Evolutionary conservation across 305 asterid genomes (phyloP).

Genomic region (Plantago rigida): DNA sequence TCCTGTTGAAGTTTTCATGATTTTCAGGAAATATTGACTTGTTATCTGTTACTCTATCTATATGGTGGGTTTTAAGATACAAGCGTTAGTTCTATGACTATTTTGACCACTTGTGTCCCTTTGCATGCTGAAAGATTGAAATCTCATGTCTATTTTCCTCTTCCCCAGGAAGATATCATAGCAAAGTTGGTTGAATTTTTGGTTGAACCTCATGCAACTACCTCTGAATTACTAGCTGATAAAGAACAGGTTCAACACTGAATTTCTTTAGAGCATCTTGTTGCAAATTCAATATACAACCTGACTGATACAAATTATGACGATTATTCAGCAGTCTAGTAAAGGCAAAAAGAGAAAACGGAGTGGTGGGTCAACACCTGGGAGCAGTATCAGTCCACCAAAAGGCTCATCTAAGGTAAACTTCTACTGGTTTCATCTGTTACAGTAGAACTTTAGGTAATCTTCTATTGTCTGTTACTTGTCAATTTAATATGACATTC

Average conservation of each 20-base stretch:
- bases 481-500: too few relatives aligned
- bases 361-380: conserved; percentile 45
- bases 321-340: conserved; percentile 33
- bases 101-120: not conserved
- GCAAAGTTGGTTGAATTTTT: conserved; percentile 71
- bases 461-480: not conserved
- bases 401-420: conserved; percentile 65
- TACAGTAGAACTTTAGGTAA: too few relatives aligned
- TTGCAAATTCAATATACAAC: conserved; percentile 4
- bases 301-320: conserved; percentile 16
- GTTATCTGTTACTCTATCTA: conserved; percentile 6
- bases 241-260: conserved; percentile 58
- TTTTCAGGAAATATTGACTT: not conserved
- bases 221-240: conserved; percentile 62
- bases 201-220: conserved; percentile 77
- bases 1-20: conserved; percentile 14
- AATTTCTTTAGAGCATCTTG: not conserved
- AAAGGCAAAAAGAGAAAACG: conserved; percentile 84
- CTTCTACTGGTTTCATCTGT: conserved; percentile 3
- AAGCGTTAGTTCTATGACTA: not conserved
- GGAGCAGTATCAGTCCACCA: conserved; percentile 38
- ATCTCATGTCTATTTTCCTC: conserved; percentile 13
- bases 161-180: conserved; percentile 73
- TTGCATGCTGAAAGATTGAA: conserved; percentile 7
- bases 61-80: conserved; percentile 19